Evolutionary conservation across 345 rosid species (phyloP), one percentile per base, ranked within the genome.

Genomic region (Zanthoxylum bungeanum): DNA sequence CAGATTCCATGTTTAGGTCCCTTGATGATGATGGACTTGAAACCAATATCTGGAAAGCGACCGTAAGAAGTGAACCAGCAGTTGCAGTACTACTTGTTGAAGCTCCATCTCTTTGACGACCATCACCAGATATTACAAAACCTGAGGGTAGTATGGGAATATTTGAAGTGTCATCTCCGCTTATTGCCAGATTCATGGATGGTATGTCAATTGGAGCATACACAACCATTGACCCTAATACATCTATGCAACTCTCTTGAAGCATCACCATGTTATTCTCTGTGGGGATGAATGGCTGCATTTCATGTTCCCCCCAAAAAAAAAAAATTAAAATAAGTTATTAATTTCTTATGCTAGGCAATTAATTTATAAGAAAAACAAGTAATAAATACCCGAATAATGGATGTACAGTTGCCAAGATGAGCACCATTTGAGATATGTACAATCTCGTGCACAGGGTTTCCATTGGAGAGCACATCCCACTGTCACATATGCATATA

Each of bases 101-200:
- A 25, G 78, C 47, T 14, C 63, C 69, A 11, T 7, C 25, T 2
- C 61, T 51, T 2, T 73, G 67, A 46, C 79, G 75, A 7, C 88
- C 82, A 37, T 88, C 89, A 22, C 72, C 70, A 1, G 92, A 82
- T 74, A 91, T 84, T 4, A 83, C 74, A 74, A 91, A 85, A 34
- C 98, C 98, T 0, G 95, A 91, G 27, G 98, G 92, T 61, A 91
- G 93, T 37, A 93, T 57, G 10, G 87, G 86, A 28, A 89, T 73
- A 0, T 8, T 2, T 0, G 75, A 61, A 4, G 85, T 27, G 19
- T 85, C 83, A 5, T 73, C 70, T 0, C 89, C 91, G 4, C 61
- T 68, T 36, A 84, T 50, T 2, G 82, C 84, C 9, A 36, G 1
- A 39, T 74, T 68, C 74, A 89, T 60, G 44, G 80, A 58, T 40